Conservation (phyloP, 345 rosid genomes). For the Camelina hispida region DNA sequence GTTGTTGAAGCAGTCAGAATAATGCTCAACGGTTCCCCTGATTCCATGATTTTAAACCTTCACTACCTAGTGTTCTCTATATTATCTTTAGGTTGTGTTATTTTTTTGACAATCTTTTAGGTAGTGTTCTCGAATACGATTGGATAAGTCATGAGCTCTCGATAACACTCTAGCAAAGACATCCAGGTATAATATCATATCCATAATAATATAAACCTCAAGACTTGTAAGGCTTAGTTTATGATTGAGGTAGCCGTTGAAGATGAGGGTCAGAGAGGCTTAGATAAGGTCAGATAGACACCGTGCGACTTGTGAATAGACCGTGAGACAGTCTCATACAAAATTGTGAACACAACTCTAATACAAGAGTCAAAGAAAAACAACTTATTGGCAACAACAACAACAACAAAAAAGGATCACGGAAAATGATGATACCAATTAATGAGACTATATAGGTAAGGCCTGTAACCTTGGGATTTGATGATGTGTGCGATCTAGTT, state of each 20-base stretch:
- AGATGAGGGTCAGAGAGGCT: background rate
- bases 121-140: background rate
- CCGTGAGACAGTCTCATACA: too few relatives aligned
- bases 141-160: background rate
- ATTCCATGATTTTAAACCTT: background rate
- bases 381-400: too few relatives aligned
- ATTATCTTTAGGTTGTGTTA: background rate
- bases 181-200: too few relatives aligned
- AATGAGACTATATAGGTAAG: background rate
- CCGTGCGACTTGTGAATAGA: background rate
- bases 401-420: too few relatives aligned
- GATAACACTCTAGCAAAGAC: background rate
- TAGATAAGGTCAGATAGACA: background rate
- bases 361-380: too few relatives aligned
- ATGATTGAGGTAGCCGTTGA: background rate
- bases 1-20: background rate
- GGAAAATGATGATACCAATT: background rate
- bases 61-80: background rate
- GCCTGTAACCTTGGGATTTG: background rate
- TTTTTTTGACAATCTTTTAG: too few relatives aligned
- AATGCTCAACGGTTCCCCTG: background rate
- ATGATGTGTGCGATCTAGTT: too few relatives aligned
- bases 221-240: background rate
- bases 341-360: too few relatives aligned
- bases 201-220: too few relatives aligned